phyloP scores from a whole-genome alignment of 495 filamentous ascomycete genomes.

The Chlorociboria aeruginascens region DNA sequence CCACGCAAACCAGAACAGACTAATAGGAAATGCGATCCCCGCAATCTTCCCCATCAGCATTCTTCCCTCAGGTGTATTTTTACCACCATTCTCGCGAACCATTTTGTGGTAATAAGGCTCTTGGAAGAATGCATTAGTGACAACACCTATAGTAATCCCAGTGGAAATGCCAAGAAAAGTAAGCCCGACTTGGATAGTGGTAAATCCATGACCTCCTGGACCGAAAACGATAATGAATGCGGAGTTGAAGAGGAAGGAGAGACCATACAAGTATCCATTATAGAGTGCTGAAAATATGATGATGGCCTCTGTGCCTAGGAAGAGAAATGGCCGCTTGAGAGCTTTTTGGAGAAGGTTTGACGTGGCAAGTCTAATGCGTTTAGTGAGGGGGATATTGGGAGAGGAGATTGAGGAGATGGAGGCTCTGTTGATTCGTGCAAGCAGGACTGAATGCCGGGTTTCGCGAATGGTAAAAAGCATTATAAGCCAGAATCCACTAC shows the following conservation, averaged over 20 bases:
- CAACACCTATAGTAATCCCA: slow-evolving; percentile 29
- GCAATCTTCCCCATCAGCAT: slow-evolving; percentile 20
- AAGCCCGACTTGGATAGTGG: slow-evolving; percentile 25
- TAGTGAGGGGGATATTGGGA: neutral
- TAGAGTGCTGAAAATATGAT: slow-evolving; percentile 24
- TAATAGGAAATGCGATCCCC: slow-evolving; percentile 26
- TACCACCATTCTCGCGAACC: slow-evolving; percentile 9
- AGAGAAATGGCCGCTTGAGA: slow-evolving; percentile 24
- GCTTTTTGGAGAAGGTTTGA: slow-evolving; percentile 21
- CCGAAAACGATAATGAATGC: slow-evolving; percentile 36
- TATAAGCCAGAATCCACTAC: slow-evolving; percentile 30
- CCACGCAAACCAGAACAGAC: slow-evolving; percentile 38
- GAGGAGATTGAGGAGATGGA: neutral
- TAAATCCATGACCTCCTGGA: slow-evolving; percentile 29
- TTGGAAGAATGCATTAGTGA: slow-evolving; percentile 28
- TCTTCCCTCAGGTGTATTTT: slow-evolving; percentile 26
- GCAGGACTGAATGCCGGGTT: slow-evolving; percentile 28
- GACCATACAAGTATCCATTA: slow-evolving; percentile 29
- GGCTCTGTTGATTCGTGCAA: neutral
- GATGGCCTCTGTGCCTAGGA: slow-evolving; percentile 29
- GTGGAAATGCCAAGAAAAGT: slow-evolving; percentile 31
- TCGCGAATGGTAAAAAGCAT: slow-evolving; percentile 28
- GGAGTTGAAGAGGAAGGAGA: slow-evolving; percentile 27
- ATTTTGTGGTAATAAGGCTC: slow-evolving; percentile 25
- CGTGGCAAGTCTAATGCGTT: neutral